A percentile compares a stretch with the other conserved stretches of the same genome.
Evolutionary conservation across 768 basidiomycete genomes (phyloP).

Genomic region (Leucosporidium yakuticum): DNA sequence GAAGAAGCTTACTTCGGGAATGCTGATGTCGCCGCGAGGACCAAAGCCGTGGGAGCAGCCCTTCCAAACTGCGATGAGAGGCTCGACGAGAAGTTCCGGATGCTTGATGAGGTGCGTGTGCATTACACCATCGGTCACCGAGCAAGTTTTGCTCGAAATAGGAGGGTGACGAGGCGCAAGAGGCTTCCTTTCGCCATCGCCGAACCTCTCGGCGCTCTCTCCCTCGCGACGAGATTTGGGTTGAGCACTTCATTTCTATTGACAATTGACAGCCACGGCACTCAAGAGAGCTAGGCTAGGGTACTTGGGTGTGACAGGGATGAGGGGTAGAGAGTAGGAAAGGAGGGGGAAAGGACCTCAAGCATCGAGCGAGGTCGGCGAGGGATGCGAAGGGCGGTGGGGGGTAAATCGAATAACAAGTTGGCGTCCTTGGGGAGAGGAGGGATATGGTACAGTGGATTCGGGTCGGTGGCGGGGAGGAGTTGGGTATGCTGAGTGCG

Average conservation of each 20-base stretch:
- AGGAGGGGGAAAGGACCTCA: neutral
- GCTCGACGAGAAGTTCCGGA: too few relatives aligned
- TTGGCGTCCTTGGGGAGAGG: neutral
- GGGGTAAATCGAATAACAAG: neutral
- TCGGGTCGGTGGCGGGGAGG: neutral
- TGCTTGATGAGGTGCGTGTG: too few relatives aligned
- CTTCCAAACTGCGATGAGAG: slow-evolving; percentile 27
- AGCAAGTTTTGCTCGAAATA: too few relatives aligned
- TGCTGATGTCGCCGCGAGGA: slow-evolving; percentile 38
- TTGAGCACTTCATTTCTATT: too few relatives aligned
- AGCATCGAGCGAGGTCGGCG: neutral
- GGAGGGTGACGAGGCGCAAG: too few relatives aligned
- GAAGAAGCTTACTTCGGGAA: slow-evolving; percentile 35
- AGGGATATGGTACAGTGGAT: neutral
- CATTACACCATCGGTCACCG: too few relatives aligned
- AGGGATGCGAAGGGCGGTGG: neutral
- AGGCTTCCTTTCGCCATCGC: too few relatives aligned
- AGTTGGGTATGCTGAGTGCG: neutral
- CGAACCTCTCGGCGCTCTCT: too few relatives aligned
- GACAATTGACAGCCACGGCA: too few relatives aligned
- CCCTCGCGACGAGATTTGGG: too few relatives aligned
- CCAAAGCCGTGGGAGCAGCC: slow-evolving; percentile 58
- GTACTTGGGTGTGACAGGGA: too few relatives aligned
- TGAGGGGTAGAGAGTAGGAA: neutral
- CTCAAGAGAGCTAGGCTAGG: too few relatives aligned